Base-by-base conservation (phyloP, 257 asterid genomes). In the Ilex asprella region DNA sequence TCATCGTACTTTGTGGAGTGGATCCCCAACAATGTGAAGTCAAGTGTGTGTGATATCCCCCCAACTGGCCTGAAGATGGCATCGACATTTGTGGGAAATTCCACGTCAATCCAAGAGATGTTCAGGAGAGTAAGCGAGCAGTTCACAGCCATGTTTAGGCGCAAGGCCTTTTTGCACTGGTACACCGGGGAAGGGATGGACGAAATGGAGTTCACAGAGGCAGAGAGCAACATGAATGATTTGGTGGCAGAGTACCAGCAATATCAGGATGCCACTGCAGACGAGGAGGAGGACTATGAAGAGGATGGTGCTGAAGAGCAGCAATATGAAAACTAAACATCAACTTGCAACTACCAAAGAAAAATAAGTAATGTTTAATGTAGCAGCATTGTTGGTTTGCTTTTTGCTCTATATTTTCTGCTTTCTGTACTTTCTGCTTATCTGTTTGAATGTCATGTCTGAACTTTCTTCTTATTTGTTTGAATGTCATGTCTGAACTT, bases 111-210 rank as follows among this genome's bases (percentile, higher is more conserved):
- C 56, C 96, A 85, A 66, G 96, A 88, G 65, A 88, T 88, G 96
- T 88, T 88, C 67, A 65, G 96, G 76, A 77, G 96, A 63, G 96
- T 88, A 77, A 88, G 96, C 35, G 95, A 88, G 82, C 96, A 88
- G 70, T 88, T 88, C 63, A 88, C 96, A 2, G 96, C 96, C 53
- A 88, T 88, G 94, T 88, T 79, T 74, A 60, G 96, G 67, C 83
- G 96, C 16, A 88, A 88, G 88, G 96, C 95, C 8, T 88, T 88
- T 80, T 83, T 88, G 92, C 96, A 88, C 31, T 88, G 96, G 94
- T 88, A 88, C 72, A 88, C 96, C 0, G 96, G 96, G 30, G 96
- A 85, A 51, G 95, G 96, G 7, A 88, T 88, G 96, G 96, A 88
- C 31, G 96, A 85, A 49, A 88, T 88, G 96, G 92, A 88, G 79